These are phyloP conservation scores for Hymenoscyphus albidus DNA, from an alignment of 2,329 filamentous ascomycete genomes.

Conservation along the genomic window DNA sequence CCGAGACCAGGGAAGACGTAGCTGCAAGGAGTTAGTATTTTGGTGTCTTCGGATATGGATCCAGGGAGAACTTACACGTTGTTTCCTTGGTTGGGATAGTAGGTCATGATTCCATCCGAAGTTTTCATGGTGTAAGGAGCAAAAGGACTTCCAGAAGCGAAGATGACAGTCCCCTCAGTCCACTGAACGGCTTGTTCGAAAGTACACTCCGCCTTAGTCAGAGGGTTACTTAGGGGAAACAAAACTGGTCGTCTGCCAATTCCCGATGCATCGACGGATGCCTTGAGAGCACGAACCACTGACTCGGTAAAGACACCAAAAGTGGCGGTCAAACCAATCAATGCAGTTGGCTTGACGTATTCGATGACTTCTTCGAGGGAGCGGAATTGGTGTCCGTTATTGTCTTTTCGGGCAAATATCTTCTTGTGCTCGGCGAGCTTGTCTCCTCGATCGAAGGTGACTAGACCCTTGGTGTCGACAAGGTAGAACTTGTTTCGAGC, in stretches of 20 bases:
- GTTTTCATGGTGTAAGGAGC: constrained; percentile 64
- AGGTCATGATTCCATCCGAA: constrained; percentile 57
- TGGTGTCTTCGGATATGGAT: neutral
- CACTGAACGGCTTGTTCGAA: constrained; percentile 89
- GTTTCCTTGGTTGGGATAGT: constrained; percentile 81
- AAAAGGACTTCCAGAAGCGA: constrained; percentile 95
- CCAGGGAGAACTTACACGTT: constrained; percentile 69
- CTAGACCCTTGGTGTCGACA: constrained; percentile 93
- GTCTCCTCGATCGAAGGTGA: constrained; percentile 89
- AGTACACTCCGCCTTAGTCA: constrained; percentile 95
- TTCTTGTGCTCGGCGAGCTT: constrained; percentile 87
- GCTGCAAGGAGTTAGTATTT: constrained; percentile 51
- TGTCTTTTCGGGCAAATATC: constrained; percentile 63
- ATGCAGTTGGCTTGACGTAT: constrained; percentile 89
- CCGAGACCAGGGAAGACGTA: constrained; percentile 98
- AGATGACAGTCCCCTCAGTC: constrained; percentile 88
- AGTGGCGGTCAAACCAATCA: constrained; percentile 91
- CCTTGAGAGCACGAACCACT: constrained; percentile 69
- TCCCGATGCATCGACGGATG: constrained; percentile 58
- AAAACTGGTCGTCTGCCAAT: constrained; percentile 79
- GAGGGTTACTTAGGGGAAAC: constrained; percentile 94
- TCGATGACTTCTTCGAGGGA: constrained; percentile 88
- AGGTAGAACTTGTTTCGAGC: constrained; percentile 94
- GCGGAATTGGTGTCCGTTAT: constrained; percentile 66
- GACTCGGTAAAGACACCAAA: constrained; percentile 91